These are phyloP conservation scores for Trichosanthes truncata DNA, from an alignment of 306 rosid genomes.

Conservation along the genomic window DNA sequence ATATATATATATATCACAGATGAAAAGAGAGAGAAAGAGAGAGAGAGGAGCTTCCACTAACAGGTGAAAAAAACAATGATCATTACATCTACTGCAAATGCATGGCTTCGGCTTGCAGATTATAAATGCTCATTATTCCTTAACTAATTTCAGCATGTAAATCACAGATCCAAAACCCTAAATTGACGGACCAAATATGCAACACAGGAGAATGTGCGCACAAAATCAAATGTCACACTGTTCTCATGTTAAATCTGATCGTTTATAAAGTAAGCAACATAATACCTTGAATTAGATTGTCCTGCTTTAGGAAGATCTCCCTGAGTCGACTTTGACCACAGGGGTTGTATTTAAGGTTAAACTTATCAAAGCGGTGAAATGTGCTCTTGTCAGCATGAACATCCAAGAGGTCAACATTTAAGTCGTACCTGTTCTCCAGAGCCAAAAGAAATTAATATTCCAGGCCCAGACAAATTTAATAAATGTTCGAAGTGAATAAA, in stretches of 20 bases:
- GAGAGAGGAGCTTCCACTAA: not conserved
- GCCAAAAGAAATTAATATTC: conserved; percentile 4
- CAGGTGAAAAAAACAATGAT: not conserved
- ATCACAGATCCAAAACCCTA: not conserved
- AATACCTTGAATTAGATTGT: conserved; percentile 96
- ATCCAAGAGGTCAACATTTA: conserved; percentile 98
- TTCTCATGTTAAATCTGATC: not conserved
- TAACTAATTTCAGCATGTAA: not conserved
- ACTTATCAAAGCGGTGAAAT: conserved; percentile 97
- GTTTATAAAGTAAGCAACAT: not conserved
- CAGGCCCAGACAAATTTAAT: not conserved
- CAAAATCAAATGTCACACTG: not conserved
- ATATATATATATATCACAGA: not conserved
- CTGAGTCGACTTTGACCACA: conserved; percentile 99
- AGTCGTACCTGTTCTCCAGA: conserved; percentile 68
- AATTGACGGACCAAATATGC: not conserved
- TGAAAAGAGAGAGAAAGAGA: not conserved
- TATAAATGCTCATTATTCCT: not conserved
- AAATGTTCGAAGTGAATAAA: not conserved
- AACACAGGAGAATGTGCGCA: not conserved
- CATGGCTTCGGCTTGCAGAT: not conserved
- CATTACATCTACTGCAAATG: not conserved
- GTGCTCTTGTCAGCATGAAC: conserved; percentile 99
- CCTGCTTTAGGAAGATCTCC: conserved; percentile 97
- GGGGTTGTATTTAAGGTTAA: conserved; percentile 95